Evolutionary conservation across 768 basidiomycete species (phyloP).

Genomic region (Tylopilus vinaceipallidus): DNA sequence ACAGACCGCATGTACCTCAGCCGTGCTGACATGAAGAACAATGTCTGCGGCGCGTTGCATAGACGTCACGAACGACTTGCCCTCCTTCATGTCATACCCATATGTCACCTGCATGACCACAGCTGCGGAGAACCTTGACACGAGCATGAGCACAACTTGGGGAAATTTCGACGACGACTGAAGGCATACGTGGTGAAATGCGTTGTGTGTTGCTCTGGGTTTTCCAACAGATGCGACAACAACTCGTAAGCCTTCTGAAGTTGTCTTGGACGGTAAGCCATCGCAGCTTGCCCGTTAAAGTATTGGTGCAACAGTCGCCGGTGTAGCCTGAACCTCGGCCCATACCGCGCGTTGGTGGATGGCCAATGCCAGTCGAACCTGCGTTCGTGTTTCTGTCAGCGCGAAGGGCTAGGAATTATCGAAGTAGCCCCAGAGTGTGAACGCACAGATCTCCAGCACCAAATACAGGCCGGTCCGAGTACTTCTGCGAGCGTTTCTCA

Average conservation of each 20-base stretch:
- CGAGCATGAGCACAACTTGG: not conserved
- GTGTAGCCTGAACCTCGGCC: slow-evolving; percentile 19
- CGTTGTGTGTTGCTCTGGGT: slow-evolving; percentile 1
- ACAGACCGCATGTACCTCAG: slow-evolving; percentile 3
- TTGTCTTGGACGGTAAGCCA: slow-evolving; percentile 15
- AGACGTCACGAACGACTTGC: slow-evolving; percentile 2
- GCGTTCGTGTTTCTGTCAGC: no score
- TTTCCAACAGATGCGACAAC: slow-evolving; percentile 1
- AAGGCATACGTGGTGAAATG: slow-evolving; percentile 13
- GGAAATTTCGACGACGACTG: not conserved
- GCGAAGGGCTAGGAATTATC: no score
- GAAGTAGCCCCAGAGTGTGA: no score
- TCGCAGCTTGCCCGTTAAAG: slow-evolving; percentile 11
- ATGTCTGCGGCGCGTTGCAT: slow-evolving; percentile 8
- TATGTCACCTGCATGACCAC: slow-evolving; percentile 1
- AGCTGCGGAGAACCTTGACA: not conserved
- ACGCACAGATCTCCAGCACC: no score
- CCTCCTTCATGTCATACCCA: not conserved
- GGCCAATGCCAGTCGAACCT: slow-evolving; percentile 22
- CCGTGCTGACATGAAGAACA: not conserved
- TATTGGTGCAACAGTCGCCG: no score
- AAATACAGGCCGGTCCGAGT: no score
- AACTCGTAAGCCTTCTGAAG: slow-evolving; percentile 12
- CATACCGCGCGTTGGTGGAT: slow-evolving; percentile 16
- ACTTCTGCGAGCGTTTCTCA: no score